Percentiles rank a stretch among this genome's conserved stretches.
These are phyloP conservation scores for Metarhizium anisopliae DNA, from an alignment of 2,329 filamentous ascomycete species.

Conservation along the genomic window DNA sequence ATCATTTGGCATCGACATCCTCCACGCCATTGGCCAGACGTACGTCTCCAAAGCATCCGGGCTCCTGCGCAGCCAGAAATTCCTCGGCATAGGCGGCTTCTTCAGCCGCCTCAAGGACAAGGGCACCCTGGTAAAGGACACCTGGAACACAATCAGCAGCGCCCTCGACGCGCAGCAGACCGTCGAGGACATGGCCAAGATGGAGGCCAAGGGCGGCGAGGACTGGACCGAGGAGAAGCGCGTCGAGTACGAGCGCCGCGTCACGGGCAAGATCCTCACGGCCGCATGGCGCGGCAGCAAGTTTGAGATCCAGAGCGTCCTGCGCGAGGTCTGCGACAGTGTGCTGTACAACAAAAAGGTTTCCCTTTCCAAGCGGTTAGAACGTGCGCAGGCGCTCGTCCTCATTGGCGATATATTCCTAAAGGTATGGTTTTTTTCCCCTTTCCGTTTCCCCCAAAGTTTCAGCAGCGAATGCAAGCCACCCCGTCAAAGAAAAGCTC, in stretches of 20 bases:
- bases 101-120: slow-evolving; percentile 93
- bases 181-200: slow-evolving; percentile 97
- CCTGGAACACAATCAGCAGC: slow-evolving; percentile 93
- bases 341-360: slow-evolving; percentile 75
- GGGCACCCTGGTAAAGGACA: slow-evolving; percentile 93
- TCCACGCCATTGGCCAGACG: slow-evolving; percentile 87
- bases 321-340: slow-evolving; percentile 87
- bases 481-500: slow-evolving; percentile 5
- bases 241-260: slow-evolving; percentile 87
- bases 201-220: slow-evolving; percentile 89
- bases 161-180: slow-evolving; percentile 96
- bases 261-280: slow-evolving; percentile 95
- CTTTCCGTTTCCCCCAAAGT: not conserved
- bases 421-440: slow-evolving; percentile 49
- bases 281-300: slow-evolving; percentile 94
- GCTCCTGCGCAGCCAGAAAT: slow-evolving; percentile 91
- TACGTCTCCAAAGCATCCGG: slow-evolving; percentile 82
- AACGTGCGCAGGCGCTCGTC: slow-evolving; percentile 82
- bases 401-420: slow-evolving; percentile 83
- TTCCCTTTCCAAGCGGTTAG: slow-evolving; percentile 72
- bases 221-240: slow-evolving; percentile 98
- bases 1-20: slow-evolving; percentile 90
- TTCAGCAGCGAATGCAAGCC: no score
- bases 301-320: slow-evolving; percentile 94
- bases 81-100: slow-evolving; percentile 92